Base-by-base conservation (phyloP, 805 yeast genomes). In the Suhomyces emberorum region DNA sequence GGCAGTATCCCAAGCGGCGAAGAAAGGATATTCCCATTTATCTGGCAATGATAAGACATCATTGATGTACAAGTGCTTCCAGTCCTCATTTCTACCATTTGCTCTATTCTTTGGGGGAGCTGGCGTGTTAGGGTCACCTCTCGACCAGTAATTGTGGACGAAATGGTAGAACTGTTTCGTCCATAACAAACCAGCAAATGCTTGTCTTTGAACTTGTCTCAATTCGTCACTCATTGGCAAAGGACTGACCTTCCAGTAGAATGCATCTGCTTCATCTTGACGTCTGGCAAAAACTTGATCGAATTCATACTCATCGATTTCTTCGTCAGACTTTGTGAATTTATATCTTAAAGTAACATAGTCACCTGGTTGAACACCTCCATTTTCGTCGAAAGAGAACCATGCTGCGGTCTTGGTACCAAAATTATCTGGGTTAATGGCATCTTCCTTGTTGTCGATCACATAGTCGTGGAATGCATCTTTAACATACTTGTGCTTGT, bases 1-100 rank as follows among this genome's bases (percentile, higher is more conserved):
- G 0, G 96, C 95, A 4, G 95, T 82, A 61, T 88, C 97, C 97
- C 97, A 88, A 3, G 95, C 91, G 11, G 96, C 96, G 59, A 88
- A 88, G 58, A 88, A 88, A 9, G 96, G 96, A 60, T 88, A 88
- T 61, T 88, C 97, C 87, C 95, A 88, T 57, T 88, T 89, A 57
- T 88, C 97, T 2, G 96, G 96, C 70, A 88, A 74, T 1, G 95
- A 85, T 49, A 88, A 69, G 32, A 88, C 75, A 59, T 88, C 96
- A 55, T 87, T 91, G 52, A 85, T 83, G 63, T 87, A 87, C 58
- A 88, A 67, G 59, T 88, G 95, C 51, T 77, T 77, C 97, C 97
- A 88, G 38, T 85, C 88, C 51, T 76, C 73, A 62, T 88, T 88
- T 59, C 97, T 73, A n/a, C 91, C 86, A 53, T 82, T 78, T 19